These are phyloP conservation scores for Boletus barrowsii DNA, from an alignment of 768 basidiomycete genomes.

Conservation along the genomic window DNA sequence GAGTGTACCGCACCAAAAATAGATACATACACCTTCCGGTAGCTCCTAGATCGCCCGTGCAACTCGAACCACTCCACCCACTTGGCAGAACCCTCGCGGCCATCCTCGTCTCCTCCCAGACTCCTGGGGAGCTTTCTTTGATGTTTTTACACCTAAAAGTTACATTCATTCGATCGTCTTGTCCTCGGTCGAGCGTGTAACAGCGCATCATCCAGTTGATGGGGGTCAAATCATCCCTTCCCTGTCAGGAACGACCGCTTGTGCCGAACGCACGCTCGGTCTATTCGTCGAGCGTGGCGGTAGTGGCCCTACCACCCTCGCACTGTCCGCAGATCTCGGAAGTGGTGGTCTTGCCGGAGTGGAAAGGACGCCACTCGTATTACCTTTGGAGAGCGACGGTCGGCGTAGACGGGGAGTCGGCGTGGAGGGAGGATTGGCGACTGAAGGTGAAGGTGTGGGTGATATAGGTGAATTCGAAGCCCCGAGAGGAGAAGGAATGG, in stretches of 20 bases:
- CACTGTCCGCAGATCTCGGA: slow-evolving; percentile 23
- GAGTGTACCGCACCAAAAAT: too few relatives aligned
- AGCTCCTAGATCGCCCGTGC: too few relatives aligned
- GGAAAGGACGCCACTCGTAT: slow-evolving; percentile 28
- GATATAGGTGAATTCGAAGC: slow-evolving; percentile 13
- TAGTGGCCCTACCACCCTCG: slow-evolving; percentile 48
- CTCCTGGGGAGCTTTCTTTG: too few relatives aligned
- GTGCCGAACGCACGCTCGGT: slow-evolving; percentile 52
- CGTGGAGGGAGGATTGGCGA: slow-evolving; percentile 20
- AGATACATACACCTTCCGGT: too few relatives aligned
- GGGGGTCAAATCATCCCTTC: slow-evolving; percentile 62
- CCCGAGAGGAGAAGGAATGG: slow-evolving; percentile 15
- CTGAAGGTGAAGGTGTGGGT: slow-evolving; percentile 14
- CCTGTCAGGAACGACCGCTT: slow-evolving; percentile 50
- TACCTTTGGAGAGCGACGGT: slow-evolving; percentile 20
- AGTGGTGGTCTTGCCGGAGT: slow-evolving; percentile 22
- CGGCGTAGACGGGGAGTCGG: slow-evolving; percentile 28
- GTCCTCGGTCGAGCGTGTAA: too few relatives aligned
- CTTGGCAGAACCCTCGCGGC: too few relatives aligned
- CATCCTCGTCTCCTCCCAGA: too few relatives aligned
- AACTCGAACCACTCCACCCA: too few relatives aligned
- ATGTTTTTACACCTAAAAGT: too few relatives aligned
- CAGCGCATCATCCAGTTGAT: too few relatives aligned
- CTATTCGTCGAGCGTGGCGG: slow-evolving; percentile 67
- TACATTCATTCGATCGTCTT: too few relatives aligned